Conservation (phyloP, 371 early-diverging fungal genomes). For the Actinomucor elegans region DNA sequence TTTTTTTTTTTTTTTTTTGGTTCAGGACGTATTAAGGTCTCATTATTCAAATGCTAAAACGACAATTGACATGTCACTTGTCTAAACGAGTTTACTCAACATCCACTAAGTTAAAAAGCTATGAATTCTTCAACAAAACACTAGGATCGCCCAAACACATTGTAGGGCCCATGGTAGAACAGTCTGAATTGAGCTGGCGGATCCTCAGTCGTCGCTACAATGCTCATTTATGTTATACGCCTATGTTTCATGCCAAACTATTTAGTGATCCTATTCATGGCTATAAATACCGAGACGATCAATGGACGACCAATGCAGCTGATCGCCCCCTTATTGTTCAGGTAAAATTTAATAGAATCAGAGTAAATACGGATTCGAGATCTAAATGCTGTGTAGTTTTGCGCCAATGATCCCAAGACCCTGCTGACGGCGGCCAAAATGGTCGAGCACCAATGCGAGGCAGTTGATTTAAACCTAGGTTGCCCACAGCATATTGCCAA, state of each 20-base stretch:
- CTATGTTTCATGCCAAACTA: slow-evolving; percentile 92
- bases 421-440: slow-evolving; percentile 82
- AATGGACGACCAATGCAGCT: slow-evolving; percentile 64
- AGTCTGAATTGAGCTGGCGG: slow-evolving; percentile 89
- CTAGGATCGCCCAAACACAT: slow-evolving; percentile 71
- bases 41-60: slow-evolving; percentile 1
- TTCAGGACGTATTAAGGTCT: too few relatives aligned
- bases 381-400: slow-evolving; percentile 62
- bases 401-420: slow-evolving; percentile 89
- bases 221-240: slow-evolving; percentile 94
- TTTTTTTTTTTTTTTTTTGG: too few relatives aligned
- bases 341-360: slow-evolving; percentile 41
- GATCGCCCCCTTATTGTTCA: slow-evolving; percentile 92
- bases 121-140: slow-evolving; percentile 21
- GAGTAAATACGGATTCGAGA: not conserved
- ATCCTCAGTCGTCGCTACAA: slow-evolving; percentile 82
- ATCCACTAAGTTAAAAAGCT: slow-evolving; percentile 11
- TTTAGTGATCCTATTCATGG: slow-evolving; percentile 63
- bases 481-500: slow-evolving; percentile 96
- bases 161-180: slow-evolving; percentile 93
- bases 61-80: not conserved
- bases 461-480: slow-evolving; percentile 97
- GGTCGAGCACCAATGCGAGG: slow-evolving; percentile 82
- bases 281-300: slow-evolving; percentile 56
- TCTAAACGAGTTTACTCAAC: not conserved